Base-by-base conservation (phyloP, 495 filamentous ascomycete genomes). In the Echria macrotheca region DNA sequence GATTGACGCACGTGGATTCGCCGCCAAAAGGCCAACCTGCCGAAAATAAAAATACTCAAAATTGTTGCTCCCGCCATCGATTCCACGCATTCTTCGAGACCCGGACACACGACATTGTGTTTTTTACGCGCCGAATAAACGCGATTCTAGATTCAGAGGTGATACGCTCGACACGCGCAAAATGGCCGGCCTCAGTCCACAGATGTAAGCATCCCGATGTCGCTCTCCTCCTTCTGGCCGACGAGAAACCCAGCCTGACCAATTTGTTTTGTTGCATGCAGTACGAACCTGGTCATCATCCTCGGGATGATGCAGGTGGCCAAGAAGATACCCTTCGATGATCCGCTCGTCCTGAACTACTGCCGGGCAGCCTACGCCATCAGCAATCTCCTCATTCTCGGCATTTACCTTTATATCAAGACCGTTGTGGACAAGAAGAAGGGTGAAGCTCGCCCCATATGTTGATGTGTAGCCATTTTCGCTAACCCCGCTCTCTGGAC, bases 251-350 rank as follows among this genome's bases (percentile, higher is more conserved):
- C 47, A 60, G 46, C 63, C 51, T 19, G 39, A 59, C 44, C 8
- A 11, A 10, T n/a, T 15, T 52, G 33, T 22, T 23, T 3, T 29
- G 12, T 4, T 33, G 41, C 55, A 35, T 17, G 54, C 67, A 95
- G 90, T 56, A 94, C 89, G 55, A 96, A 96, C 76, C 75, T 96
- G 68, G 75, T 86, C 68, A 87, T 96, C 80, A 91, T 96, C 69
- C 81, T 96, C 56, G 87, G 87, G 60, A 89, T 96, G 84, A 96
- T 97, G 90, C 93, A 97, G 74, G 79, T 90, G 48, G 84, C 93
- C 50, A 98, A 98, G 79, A 87, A 84, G 74, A 83, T 98, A 44
- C 88, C 89, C 37, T 95, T 97, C 66, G 94, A 98, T 10, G 83
- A 98, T 59, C 89, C 91, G 10, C 76, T 80, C 45, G 86, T 93